Evolutionary conservation across 2,329 filamentous ascomycete genomes (phyloP), one percentile per base, ranked within the genome.

Genomic region (Sporothrix pallida): DNA sequence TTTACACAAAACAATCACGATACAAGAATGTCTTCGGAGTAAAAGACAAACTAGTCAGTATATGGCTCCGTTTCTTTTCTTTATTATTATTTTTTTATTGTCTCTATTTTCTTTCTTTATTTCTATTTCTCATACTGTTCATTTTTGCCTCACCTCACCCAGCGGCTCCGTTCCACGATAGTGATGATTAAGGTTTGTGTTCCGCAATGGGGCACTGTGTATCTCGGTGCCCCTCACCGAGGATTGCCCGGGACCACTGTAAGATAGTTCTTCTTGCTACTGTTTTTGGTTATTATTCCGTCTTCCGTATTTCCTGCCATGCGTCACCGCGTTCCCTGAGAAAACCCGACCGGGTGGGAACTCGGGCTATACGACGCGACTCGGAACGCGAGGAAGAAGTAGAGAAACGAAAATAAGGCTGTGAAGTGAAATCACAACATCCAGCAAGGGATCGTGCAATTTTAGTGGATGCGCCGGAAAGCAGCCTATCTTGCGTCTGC

Each of bases 181-280:
- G n/a, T 1, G 10, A 13, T 15, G n/a, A 65, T 48, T 8, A 65
- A 48, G 42, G 42, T 65, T 48, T 48, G 42, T 1, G 20, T 48
- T 46, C n/a, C 10, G 62, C 9, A 12, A 46, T 7, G 9, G 42
- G 12, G 23, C 23, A 46, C 20, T 46, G 15, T 26, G 20, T 23
- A 65, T 48, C 62, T 65, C 42, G 62, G 62, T n/a, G 42, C 42
- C 62, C 17, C 42, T 65, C n/a, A 65, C 62, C 62, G 42, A 48
- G 46, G 42, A 67, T 26, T 26, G 42, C 62, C n/a, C 10, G 62
- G n/a, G 42, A 26, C n/a, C 12, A 9, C 20, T 56, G 42, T 12
- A 2, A 62, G 2, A n/a, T 62, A n/a, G 26, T 23, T 60, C 17
- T 6, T 60, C 37, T 60, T 37, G 7, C 15, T n/a, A 31, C 58